Percentiles rank a stretch among this genome's conserved stretches.
phyloP scores from a whole-genome alignment of 1,284 basidiomycete genomes.

The Malassezia slooffiae region DNA sequence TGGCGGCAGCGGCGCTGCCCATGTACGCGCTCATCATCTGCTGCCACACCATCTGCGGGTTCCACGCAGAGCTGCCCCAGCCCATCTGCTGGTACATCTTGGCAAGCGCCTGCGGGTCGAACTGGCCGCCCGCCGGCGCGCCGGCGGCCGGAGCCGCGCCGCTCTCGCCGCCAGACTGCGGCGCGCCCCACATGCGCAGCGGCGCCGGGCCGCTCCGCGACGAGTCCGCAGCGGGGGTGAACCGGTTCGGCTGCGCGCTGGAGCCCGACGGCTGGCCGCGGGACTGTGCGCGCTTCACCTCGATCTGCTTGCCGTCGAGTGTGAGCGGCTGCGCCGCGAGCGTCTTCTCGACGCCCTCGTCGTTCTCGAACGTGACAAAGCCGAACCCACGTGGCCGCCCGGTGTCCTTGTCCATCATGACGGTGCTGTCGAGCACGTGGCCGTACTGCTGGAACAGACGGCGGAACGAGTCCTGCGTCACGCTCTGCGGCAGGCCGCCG shows the following conservation, averaged over 20 bases:
- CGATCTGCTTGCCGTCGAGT: slow-evolving; percentile 59
- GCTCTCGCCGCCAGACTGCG: background rate
- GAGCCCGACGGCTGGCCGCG: slow-evolving; percentile 21
- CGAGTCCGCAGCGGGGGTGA: background rate
- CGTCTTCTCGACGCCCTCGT: slow-evolving; percentile 65
- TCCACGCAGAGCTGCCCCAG: slow-evolving; percentile 41
- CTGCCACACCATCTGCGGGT: slow-evolving; percentile 43
- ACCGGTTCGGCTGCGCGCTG: slow-evolving; percentile 14
- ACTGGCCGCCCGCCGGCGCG: slow-evolving; percentile 30
- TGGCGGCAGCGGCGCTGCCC: slow-evolving; percentile 10
- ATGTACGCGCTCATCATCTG: slow-evolving; percentile 36
- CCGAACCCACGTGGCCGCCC: slow-evolving; percentile 93
- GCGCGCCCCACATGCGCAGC: slow-evolving; percentile 12
- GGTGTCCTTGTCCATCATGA: slow-evolving; percentile 96
- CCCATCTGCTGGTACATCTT: slow-evolving; percentile 53
- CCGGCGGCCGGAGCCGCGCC: slow-evolving; percentile 19
- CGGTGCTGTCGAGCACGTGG: slow-evolving; percentile 86
- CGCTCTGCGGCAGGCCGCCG: slow-evolving; percentile 77
- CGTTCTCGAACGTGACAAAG: slow-evolving; percentile 83
- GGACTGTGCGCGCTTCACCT: slow-evolving; percentile 59
- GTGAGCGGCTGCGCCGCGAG: slow-evolving; percentile 38
- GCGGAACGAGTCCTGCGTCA: slow-evolving; percentile 85
- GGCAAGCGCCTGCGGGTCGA: slow-evolving; percentile 52
- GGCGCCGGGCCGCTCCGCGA: slow-evolving; percentile 13
- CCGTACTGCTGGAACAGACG: slow-evolving; percentile 80